Percentiles rank a stretch among this genome's conserved stretches.
These are phyloP conservation scores for Elymus sibiricus DNA, from an alignment of 176 grass and related monocot species.

Conservation along the genomic window DNA sequence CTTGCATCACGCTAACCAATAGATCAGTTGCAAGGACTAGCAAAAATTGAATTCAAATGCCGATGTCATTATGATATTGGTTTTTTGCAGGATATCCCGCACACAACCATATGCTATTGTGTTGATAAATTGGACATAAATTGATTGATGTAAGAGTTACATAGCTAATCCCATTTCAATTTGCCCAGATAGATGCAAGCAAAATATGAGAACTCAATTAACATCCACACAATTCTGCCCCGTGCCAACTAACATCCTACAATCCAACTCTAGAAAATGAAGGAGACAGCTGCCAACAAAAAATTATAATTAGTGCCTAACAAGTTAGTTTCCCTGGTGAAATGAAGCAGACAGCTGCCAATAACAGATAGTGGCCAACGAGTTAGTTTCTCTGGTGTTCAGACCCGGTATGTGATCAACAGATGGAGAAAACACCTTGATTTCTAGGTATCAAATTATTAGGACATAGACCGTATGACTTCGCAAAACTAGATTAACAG, in stretches of 20 bases:
- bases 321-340: too few relatives aligned
- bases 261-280: not conserved
- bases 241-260: not conserved
- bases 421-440: not conserved
- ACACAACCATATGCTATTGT: not conserved
- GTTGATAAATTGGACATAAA: not conserved
- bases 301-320: not conserved
- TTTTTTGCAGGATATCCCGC: too few relatives aligned
- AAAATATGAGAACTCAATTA: not conserved
- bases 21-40: not conserved
- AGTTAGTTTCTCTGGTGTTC: too few relatives aligned
- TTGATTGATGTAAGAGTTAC: not conserved
- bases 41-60: too few relatives aligned
- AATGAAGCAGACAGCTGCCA: too few relatives aligned
- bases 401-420: not conserved
- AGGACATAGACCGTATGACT: too few relatives aligned
- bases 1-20: not conserved
- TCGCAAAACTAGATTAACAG: not conserved
- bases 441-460: not conserved
- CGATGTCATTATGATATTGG: too few relatives aligned
- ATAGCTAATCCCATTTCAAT: not conserved
- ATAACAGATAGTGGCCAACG: too few relatives aligned
- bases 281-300: not conserved
- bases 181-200: not conserved
- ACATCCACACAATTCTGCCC: not conserved